Evolutionary conservation across 352 stramenopile genomes (phyloP).

Genomic region (Phytophthora agathidicida): DNA sequence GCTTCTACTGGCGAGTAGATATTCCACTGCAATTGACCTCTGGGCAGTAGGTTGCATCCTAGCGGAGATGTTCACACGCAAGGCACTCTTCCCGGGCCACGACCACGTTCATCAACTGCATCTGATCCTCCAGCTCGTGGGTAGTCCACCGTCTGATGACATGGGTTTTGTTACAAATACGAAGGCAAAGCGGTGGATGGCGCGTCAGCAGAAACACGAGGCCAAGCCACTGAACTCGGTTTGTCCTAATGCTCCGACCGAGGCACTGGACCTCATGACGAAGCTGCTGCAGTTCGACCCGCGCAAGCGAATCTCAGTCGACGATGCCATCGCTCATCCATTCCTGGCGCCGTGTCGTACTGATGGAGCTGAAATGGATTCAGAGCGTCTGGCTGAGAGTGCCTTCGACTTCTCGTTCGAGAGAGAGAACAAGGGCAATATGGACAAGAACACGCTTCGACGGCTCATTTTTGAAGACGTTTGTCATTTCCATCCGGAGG

Average conservation of each 20-base stretch:
- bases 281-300: constrained; percentile 92
- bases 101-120: constrained; percentile 92
- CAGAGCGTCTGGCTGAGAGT: constrained; percentile 38
- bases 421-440: constrained; percentile 52
- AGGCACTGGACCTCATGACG: constrained; percentile 86
- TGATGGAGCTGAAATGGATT: constrained; percentile 48
- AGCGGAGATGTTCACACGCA: constrained; percentile 95
- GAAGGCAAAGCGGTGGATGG: constrained; percentile 86
- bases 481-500: constrained; percentile 86
- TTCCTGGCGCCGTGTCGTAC: constrained; percentile 77
- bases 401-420: constrained; percentile 90
- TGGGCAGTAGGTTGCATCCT: constrained; percentile 99
- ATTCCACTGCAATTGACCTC: constrained; percentile 94
- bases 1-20: constrained; percentile 94
- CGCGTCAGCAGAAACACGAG: constrained; percentile 71
- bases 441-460: constrained; percentile 83
- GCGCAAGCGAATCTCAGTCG: constrained; percentile 66
- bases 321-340: constrained; percentile 78
- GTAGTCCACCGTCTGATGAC: constrained; percentile 61
- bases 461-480: constrained; percentile 87
- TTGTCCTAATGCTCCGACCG: constrained; percentile 58
- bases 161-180: constrained; percentile 85
- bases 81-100: constrained; percentile 80
- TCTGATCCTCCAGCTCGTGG: constrained; percentile 78
- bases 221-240: constrained; percentile 52